A percentile compares a stretch with the other conserved stretches of the same genome.
Conservation (phyloP, 1,284 basidiomycete species). For the Meira nashicola region DNA sequence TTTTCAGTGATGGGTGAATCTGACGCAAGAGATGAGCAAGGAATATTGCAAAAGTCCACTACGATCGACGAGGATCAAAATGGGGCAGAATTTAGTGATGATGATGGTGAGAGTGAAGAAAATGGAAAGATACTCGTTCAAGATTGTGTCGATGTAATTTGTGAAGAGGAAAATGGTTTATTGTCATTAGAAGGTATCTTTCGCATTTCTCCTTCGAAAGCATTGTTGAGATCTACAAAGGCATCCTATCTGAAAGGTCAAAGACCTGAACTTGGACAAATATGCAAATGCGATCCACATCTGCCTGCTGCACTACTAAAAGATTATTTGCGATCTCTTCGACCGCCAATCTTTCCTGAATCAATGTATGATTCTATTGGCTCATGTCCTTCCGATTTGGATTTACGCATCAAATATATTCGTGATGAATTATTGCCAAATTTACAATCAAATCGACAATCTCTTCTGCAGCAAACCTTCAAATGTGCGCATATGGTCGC, state of each 20-base stretch:
- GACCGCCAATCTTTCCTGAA: conserved; percentile 69
- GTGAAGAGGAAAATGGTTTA: conserved; percentile 50
- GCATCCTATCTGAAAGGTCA: conserved; percentile 79
- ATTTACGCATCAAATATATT: conserved; percentile 56
- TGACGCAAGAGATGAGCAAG: conserved; percentile 75
- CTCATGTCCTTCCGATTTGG: conserved; percentile 60
- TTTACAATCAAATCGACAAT: conserved; percentile 64
- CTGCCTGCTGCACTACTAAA: conserved; percentile 77
- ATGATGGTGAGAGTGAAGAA: conserved; percentile 66
- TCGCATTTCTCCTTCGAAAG: conserved; percentile 68
- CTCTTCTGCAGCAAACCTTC: conserved; percentile 67
- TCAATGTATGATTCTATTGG: conserved; percentile 63
- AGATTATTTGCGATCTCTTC: conserved; percentile 73
- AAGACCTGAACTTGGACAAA: conserved; percentile 68
- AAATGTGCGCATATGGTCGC: conserved; percentile 73
- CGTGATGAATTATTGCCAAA: conserved; percentile 58
- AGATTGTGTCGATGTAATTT: conserved; percentile 68
- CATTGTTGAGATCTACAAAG: conserved; percentile 66
- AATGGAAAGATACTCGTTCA: conserved; percentile 71
- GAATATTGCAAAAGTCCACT: conserved; percentile 75
- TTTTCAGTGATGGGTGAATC: conserved; percentile 68
- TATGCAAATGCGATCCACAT: conserved; percentile 67
- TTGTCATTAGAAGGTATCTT: conserved; percentile 69
- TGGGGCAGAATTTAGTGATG: background rate
- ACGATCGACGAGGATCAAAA: conserved; percentile 52